phyloP scores from a whole-genome alignment of 2,329 filamentous ascomycete genomes.

The Fusarium miscanthi region DNA sequence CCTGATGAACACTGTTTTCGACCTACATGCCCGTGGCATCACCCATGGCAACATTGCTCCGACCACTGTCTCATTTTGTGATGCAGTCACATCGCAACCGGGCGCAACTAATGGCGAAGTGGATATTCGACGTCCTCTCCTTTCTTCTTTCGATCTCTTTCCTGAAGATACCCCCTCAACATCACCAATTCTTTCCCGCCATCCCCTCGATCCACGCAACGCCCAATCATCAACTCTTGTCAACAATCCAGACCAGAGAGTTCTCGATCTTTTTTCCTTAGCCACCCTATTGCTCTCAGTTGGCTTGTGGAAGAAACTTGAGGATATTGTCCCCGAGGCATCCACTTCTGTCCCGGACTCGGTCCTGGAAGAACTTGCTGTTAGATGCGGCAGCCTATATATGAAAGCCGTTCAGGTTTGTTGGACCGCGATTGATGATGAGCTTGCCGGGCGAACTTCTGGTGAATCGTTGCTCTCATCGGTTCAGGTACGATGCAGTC shows the following conservation, averaged over 20 bases:
- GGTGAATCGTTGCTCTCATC: constrained; percentile 64
- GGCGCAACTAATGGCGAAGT: constrained; percentile 59
- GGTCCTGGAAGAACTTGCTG: constrained; percentile 70
- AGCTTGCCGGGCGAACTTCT: constrained; percentile 59
- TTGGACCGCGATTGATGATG: constrained; percentile 75
- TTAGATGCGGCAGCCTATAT: constrained; percentile 78
- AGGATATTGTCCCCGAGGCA: constrained; percentile 58
- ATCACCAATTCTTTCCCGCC: constrained; percentile 58
- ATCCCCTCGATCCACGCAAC: constrained; percentile 70
- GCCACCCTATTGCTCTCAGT: constrained; percentile 79
- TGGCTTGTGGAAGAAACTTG: constrained; percentile 78
- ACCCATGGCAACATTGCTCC: constrained; percentile 77
- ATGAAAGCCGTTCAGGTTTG: constrained; percentile 80
- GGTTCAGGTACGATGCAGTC: constrained; percentile 65
- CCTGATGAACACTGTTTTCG: constrained; percentile 77
- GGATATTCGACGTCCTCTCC: constrained; percentile 74
- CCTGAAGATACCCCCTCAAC: constrained; percentile 42
- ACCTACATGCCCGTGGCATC: constrained; percentile 76
- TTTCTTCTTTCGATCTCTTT: constrained; percentile 82
- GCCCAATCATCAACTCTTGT: constrained; percentile 60
- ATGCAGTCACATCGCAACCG: constrained; percentile 55
- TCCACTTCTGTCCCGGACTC: constrained; percentile 68
- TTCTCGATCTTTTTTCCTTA: constrained; percentile 77
- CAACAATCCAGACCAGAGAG: constrained; percentile 65
- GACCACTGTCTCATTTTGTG: constrained; percentile 74